phyloP scores from a whole-genome alignment of 2,329 filamentous ascomycete genomes.

The Pseudogymnoascus sp. region DNA sequence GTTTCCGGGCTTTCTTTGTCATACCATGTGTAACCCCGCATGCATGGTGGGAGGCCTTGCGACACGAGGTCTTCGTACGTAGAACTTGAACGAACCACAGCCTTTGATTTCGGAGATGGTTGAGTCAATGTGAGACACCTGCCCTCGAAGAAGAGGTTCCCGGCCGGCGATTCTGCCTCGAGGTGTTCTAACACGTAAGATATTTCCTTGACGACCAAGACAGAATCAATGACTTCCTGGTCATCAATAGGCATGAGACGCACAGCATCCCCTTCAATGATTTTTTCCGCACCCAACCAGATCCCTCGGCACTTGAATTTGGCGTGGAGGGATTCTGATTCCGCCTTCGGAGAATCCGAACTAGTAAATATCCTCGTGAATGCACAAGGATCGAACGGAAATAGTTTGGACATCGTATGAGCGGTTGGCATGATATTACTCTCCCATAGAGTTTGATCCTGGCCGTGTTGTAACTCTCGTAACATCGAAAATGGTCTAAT shows the following conservation, averaged over 20 bases:
- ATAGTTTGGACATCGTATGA: neutral
- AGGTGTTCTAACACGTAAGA: constrained; percentile 3
- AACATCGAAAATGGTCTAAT: constrained; percentile 7
- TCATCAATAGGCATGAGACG: neutral
- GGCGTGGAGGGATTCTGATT: neutral
- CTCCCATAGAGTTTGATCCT: neutral
- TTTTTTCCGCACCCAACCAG: constrained; percentile 7
- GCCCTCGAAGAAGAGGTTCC: neutral
- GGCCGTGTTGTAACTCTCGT: constrained; percentile 3
- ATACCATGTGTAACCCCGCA: constrained; percentile 8
- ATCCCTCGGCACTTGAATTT: constrained; percentile 2
- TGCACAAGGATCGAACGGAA: neutral
- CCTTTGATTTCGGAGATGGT: constrained; percentile 1
- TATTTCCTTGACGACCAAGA: neutral
- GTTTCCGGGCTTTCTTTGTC: neutral
- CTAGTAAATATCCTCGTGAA: neutral
- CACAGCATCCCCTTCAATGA: constrained; percentile 7
- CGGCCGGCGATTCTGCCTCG: neutral
- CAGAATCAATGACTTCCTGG: neutral
- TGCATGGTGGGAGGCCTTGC: neutral
- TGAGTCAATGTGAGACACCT: neutral
- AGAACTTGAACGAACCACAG: neutral
- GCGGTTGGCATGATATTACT: constrained; percentile 3
- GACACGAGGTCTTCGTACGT: neutral
- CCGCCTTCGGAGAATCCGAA: neutral